These are phyloP conservation scores for Populus tomentosa DNA, from an alignment of 441 rosid genomes.

Conservation along the genomic window DNA sequence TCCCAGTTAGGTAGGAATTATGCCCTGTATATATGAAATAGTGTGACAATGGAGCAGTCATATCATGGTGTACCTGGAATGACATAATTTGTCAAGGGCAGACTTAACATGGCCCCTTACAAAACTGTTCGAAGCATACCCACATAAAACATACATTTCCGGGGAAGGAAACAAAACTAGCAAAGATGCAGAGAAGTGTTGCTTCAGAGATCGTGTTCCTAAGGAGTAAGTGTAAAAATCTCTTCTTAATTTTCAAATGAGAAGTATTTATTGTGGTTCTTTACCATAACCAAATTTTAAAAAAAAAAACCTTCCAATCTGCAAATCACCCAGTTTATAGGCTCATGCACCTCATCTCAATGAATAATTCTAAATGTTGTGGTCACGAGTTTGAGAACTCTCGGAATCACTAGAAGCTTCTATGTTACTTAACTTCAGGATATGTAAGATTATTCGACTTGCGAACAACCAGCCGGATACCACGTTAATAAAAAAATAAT, in stretches of 20 bases:
- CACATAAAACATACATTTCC: background rate
- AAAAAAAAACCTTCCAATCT: background rate
- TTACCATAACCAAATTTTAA: background rate
- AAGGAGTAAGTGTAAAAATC: background rate
- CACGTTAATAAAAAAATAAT: background rate
- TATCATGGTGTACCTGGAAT: conserved; percentile 83
- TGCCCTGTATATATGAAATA: conserved; percentile 87
- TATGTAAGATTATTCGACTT: too few species aligned
- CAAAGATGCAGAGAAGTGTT: background rate
- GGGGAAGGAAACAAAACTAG: background rate
- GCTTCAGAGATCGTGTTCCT: background rate
- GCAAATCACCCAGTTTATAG: background rate
- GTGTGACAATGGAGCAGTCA: conserved; percentile 79
- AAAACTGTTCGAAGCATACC: conserved; percentile 4
- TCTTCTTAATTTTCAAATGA: background rate
- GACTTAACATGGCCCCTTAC: background rate
- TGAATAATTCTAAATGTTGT: background rate
- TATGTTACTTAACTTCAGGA: too few species aligned
- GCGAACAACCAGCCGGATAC: too few species aligned
- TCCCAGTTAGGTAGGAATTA: conserved; percentile 87
- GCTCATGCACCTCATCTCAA: background rate
- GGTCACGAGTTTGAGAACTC: too few species aligned
- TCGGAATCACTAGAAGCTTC: too few species aligned
- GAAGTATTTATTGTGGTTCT: background rate
- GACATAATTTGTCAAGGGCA: conserved; percentile 18